phyloP scores from a whole-genome alignment of 805 yeast genomes.

The Yarrowia keelungensis region DNA sequence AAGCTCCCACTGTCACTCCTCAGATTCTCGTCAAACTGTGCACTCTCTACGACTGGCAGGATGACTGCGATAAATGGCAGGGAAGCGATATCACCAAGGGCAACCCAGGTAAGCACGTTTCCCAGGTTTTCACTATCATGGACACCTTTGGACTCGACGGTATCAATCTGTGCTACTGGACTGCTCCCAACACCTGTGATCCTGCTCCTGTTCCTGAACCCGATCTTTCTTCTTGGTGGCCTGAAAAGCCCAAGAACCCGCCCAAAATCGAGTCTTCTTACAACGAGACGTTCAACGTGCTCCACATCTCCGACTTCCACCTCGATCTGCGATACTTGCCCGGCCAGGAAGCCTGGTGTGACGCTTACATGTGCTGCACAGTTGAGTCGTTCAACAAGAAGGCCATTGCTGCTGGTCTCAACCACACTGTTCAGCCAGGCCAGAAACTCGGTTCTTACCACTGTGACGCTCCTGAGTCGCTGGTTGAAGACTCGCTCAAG shows the following conservation, averaged over 20 bases:
- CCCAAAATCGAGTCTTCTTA: not conserved
- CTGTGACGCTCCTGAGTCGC: not conserved
- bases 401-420: not conserved
- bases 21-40: constrained; percentile 3
- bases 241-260: not conserved
- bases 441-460: constrained; percentile 3
- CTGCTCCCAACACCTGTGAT: constrained; percentile 1
- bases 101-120: constrained; percentile 1
- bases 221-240: not conserved
- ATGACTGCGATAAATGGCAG: not conserved
- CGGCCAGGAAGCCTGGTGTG: not conserved
- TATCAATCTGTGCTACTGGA: not conserved
- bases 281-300: not conserved
- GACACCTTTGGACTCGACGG: not conserved
- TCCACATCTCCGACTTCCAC: not conserved
- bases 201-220: constrained; percentile 4
- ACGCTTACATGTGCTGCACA: constrained; percentile 1
- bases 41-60: constrained; percentile 4
- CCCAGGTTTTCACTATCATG: not conserved
- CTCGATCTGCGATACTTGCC: not conserved
- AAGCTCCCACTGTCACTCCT: not conserved
- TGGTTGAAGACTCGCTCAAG: not conserved
- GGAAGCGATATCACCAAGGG: constrained; percentile 1
- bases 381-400: not conserved
- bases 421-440: not conserved